Conservation (phyloP, 1,284 basidiomycete species). For the Moesziomyces parantarcticus region DNA sequence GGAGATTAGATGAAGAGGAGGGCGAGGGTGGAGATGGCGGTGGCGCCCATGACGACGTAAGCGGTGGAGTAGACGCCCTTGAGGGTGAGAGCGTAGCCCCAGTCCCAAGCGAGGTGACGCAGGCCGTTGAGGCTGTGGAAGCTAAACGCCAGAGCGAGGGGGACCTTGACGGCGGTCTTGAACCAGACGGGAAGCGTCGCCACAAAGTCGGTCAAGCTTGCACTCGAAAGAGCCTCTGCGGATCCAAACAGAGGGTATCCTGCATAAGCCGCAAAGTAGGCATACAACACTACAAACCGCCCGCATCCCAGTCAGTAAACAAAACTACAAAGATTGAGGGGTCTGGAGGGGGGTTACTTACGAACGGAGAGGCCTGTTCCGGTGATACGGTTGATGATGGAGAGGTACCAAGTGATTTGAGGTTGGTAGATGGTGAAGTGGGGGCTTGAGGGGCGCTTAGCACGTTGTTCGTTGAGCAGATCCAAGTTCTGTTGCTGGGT, state of each 20-base stretch:
- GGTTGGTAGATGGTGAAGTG: constrained; percentile 97
- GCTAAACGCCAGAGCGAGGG: constrained; percentile 49
- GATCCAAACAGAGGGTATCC: constrained; percentile 77
- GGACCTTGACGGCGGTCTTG: constrained; percentile 60
- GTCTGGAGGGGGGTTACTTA: constrained; percentile 24
- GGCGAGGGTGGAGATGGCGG: constrained; percentile 48
- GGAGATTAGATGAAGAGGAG: constrained; percentile 49
- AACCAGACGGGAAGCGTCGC: constrained; percentile 70
- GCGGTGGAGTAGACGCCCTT: constrained; percentile 59
- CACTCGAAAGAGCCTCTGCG: constrained; percentile 75
- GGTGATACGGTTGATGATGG: constrained; percentile 86
- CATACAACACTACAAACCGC: constrained; percentile 76
- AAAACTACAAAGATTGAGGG: background rate
- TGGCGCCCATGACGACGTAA: constrained; percentile 59
- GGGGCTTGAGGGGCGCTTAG: constrained; percentile 85
- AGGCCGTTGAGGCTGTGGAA: constrained; percentile 93
- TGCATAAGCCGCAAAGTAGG: constrained; percentile 87
- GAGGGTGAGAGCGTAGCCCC: constrained; percentile 73
- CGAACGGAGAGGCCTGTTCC: constrained; percentile 76
- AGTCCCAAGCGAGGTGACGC: constrained; percentile 91
- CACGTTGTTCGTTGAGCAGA: constrained; percentile 86
- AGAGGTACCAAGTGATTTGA: constrained; percentile 85
- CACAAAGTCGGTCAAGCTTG: constrained; percentile 80
- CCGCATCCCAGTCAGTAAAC: background rate
- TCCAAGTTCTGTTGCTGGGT: constrained; percentile 73